Percentiles rank a stretch among this genome's conserved stretches.
Conservation (phyloP, 805 yeast genomes). For the Lipomyces yamanashiensis region DNA sequence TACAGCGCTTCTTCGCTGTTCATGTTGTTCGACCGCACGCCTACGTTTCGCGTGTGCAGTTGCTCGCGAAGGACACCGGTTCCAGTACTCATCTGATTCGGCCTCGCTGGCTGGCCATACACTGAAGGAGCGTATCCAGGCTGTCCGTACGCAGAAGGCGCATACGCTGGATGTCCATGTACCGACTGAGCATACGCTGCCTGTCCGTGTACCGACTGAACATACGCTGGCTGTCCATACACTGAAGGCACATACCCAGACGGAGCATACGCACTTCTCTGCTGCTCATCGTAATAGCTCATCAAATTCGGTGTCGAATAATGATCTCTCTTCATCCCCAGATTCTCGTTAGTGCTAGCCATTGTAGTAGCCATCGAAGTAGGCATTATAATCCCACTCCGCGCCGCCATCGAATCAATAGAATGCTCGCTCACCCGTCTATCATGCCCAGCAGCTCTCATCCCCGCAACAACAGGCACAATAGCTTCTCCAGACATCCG, state of each 20-base stretch:
- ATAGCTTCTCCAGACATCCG: not conserved
- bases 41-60: not conserved
- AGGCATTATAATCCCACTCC: slow-evolving; percentile 7
- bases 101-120: not conserved
- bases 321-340: not conserved
- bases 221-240: not conserved
- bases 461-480: not conserved
- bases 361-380: not conserved
- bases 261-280: not conserved
- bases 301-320: slow-evolving; percentile 4
- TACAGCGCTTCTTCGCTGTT: slow-evolving; percentile 28
- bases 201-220: not conserved
- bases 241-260: slow-evolving; percentile 2
- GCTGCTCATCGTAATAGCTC: slow-evolving; percentile 3
- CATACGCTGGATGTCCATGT: too few relatives aligned
- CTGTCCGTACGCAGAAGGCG: too few relatives aligned
- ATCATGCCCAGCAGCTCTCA: not conserved
- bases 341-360: not conserved
- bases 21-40: not conserved
- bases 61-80: slow-evolving; percentile 21
- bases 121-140: not conserved
- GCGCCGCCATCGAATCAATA: slow-evolving; percentile 1
- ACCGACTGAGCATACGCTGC: too few relatives aligned
- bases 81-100: not conserved
- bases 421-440: slow-evolving; percentile 10